Conservation (phyloP, 1,284 basidiomycete genomes). For the Cutaneotrichosporon dermatis region DNA sequence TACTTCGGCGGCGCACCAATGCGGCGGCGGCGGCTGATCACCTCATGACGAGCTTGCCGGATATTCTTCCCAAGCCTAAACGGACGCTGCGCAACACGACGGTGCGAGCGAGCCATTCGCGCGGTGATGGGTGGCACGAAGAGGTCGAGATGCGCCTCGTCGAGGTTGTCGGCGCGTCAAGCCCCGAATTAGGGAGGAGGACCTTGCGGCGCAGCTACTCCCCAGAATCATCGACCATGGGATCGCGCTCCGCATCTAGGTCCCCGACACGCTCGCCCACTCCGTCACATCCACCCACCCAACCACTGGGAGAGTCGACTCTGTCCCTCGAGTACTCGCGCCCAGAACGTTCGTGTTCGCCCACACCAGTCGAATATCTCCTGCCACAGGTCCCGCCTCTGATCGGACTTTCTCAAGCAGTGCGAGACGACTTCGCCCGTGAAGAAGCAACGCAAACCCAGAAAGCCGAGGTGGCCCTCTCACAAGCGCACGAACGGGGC, state of each 20-base stretch:
- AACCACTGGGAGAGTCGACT: conserved; percentile 35
- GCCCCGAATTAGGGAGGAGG: neutral
- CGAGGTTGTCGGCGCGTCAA: conserved; percentile 23
- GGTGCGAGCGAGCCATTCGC: conserved; percentile 27
- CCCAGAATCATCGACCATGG: no score
- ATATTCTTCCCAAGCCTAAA: neutral
- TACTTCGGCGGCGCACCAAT: conserved; percentile 10
- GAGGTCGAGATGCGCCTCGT: conserved; percentile 28
- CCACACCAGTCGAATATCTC: neutral
- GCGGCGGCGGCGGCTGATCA: conserved; percentile 5
- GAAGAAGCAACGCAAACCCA: conserved; percentile 6
- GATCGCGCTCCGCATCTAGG: no score
- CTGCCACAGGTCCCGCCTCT: conserved; percentile 17
- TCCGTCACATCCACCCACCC: conserved; percentile 19
- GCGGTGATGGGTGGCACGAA: conserved; percentile 30
- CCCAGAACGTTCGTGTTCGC: conserved; percentile 4
- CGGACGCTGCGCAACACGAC: conserved; percentile 20
- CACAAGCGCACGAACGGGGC: conserved; percentile 6
- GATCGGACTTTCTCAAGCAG: conserved; percentile 13
- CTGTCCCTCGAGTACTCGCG: conserved; percentile 28
- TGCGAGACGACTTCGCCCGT: conserved; percentile 5
- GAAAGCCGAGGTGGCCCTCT: conserved; percentile 2
- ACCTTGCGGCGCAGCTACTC: no score
- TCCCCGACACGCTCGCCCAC: neutral
- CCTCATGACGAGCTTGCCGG: neutral